Evolutionary conservation across 768 basidiomycete genomes (phyloP), one percentile per base, ranked within the genome.

Genomic region (Nidula microcarpa): DNA sequence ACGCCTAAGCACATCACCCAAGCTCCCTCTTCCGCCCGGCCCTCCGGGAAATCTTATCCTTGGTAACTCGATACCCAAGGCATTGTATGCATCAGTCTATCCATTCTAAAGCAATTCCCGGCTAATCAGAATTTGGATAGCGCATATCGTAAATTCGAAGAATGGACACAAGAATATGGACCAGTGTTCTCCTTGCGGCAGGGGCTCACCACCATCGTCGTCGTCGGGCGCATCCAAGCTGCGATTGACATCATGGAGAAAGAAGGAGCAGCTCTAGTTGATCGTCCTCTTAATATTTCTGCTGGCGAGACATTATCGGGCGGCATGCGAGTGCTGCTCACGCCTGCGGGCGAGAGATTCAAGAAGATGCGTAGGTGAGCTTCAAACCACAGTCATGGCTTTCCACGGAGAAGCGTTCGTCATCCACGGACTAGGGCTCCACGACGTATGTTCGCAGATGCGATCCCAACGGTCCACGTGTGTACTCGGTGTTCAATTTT

Each of bases 231-330:
- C 2, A 62, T 80, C 48, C 64, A 84, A 63, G 82, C 82, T 36
- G 83, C 84, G 0, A 74, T 84, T 0, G 83, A 86, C 17, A 78
- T 86, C 52, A 81, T 86, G 82, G 84, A 86, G 60, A 80, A 80
- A 49, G 80, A 85, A 57, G 84, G 84, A n/a, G 76, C 78, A 4
- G 56, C 71, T 4, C 65, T 80, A n/a, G 78, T 75, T 0, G 84
- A 85, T 58, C 69, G 84, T 48, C 84, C 84, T 17, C 64, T 68
- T 3, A 72, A 70, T 10, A 81, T 86, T 43, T 75, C 84, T 1
- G 84, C 78, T 0, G 84, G 84, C 5, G 82, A 85, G 54, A 78
- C 81, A 0, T 58, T 85, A 3, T 81, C 79, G 0, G 79, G 82
- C 2, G 84, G 83, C 0, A 78, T 86, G 72, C 68, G 84, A 0